A percentile compares a stretch with the other conserved stretches of the same genome.
These are phyloP conservation scores for Colletotrichum truncatum DNA, from an alignment of 2,329 filamentous ascomycete genomes.

Conservation along the genomic window DNA sequence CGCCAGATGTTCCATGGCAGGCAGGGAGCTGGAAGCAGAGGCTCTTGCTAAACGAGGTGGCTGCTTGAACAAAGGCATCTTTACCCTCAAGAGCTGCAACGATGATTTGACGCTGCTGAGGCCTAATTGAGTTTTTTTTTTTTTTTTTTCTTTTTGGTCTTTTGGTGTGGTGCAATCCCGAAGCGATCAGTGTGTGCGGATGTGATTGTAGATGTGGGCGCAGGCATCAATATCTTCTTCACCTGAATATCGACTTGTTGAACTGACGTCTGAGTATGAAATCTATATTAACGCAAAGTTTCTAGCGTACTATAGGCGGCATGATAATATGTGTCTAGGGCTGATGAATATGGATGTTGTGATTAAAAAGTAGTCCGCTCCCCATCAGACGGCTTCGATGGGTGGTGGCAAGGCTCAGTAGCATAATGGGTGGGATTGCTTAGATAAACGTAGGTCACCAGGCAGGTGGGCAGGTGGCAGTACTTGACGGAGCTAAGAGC, in stretches of 20 bases:
- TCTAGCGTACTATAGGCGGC: slow-evolving; percentile 52
- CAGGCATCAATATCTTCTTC: slow-evolving; percentile 30
- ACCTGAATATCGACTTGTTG: slow-evolving; percentile 79
- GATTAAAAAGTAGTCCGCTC: slow-evolving; percentile 1
- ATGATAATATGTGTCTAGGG: slow-evolving; percentile 37
- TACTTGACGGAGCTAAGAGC: too few species aligned
- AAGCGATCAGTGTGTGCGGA: not conserved
- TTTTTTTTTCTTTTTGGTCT: too few species aligned
- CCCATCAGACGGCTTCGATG: slow-evolving; percentile 4
- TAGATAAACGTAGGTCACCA: too few species aligned
- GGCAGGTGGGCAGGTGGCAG: too few species aligned
- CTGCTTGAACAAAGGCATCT: slow-evolving; percentile 94
- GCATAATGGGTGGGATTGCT: too few species aligned
- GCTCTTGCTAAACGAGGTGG: slow-evolving; percentile 91
- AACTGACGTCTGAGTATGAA: slow-evolving; percentile 80
- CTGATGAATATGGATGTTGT: slow-evolving; percentile 16
- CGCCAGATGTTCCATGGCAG: too few species aligned
- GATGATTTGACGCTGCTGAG: slow-evolving; percentile 89
- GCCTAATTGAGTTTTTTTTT: slow-evolving; percentile 42
- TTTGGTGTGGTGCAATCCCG: too few species aligned
- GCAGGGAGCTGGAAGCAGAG: slow-evolving; percentile 93
- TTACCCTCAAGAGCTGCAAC: slow-evolving; percentile 80
- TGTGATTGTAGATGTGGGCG: not conserved
- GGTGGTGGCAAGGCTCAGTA: slow-evolving; percentile 2
- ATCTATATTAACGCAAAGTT: slow-evolving; percentile 71